These are phyloP conservation scores for Cercis canadensis DNA, from an alignment of 306 rosid species.

Conservation along the genomic window DNA sequence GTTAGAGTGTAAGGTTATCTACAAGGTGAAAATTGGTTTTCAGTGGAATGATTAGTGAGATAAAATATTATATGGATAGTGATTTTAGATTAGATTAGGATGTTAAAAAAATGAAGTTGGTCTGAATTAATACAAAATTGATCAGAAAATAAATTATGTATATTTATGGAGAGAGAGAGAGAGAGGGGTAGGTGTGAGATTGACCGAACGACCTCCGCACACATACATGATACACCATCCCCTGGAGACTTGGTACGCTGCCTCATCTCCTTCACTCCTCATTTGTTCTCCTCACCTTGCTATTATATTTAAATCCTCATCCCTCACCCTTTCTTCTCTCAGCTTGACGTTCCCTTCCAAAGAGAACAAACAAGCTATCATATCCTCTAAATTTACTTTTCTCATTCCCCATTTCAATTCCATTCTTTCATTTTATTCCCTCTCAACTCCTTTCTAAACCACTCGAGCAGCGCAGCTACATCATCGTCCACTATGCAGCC, in stretches of 20 bases:
- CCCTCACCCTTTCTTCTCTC: constrained; percentile 39
- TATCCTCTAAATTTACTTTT: no score
- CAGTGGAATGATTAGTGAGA: no score
- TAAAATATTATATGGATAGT: no score
- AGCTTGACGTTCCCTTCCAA: constrained; percentile 79
- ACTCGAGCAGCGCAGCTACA: no score
- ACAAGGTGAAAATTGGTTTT: no score
- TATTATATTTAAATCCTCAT: constrained; percentile 46
- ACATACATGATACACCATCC: constrained; percentile 32
- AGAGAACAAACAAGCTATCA: constrained; percentile 87
- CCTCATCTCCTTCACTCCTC: no score
- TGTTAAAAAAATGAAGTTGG: no score
- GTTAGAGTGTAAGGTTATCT: no score
- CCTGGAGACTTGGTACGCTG: constrained; percentile 18
- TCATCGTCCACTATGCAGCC: constrained; percentile 53
- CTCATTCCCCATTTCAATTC: neutral
- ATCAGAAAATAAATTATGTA: no score
- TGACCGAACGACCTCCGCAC: constrained; percentile 65
- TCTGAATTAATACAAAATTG: no score
- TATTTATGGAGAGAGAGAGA: neutral
- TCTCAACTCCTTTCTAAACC: neutral
- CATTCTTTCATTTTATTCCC: neutral
- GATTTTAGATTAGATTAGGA: no score
- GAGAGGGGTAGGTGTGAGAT: constrained; percentile 75
- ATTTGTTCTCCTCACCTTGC: neutral